These are phyloP conservation scores for Lactifluus subvellereus DNA, from an alignment of 768 basidiomycete species.

Conservation along the genomic window DNA sequence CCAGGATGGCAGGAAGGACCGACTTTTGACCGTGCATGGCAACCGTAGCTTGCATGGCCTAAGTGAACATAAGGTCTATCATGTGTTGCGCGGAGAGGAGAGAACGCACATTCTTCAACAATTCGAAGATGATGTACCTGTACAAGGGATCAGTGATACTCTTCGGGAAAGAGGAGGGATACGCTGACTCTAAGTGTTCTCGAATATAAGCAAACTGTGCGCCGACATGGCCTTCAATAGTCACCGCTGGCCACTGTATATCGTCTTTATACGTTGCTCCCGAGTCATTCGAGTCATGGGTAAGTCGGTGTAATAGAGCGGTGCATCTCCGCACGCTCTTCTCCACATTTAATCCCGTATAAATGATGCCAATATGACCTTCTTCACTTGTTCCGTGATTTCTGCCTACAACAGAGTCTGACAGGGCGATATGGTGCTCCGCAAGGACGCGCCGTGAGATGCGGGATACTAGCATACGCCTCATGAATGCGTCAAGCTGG, in stretches of 20 bases:
- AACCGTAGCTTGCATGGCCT: slow-evolving; percentile 72
- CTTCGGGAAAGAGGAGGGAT: not conserved
- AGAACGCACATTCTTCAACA: slow-evolving; percentile 75
- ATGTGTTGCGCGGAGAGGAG: not conserved
- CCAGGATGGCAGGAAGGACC: slow-evolving; percentile 56
- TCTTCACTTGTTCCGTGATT: slow-evolving; percentile 30
- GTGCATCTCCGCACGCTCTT: slow-evolving; percentile 67
- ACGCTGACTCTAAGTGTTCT: slow-evolving; percentile 75
- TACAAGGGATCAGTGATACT: not conserved
- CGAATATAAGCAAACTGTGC: slow-evolving; percentile 77
- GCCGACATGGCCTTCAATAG: slow-evolving; percentile 66
- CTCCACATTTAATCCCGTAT: slow-evolving; percentile 64
- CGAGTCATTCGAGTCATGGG: slow-evolving; percentile 38
- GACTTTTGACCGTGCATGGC: slow-evolving; percentile 40
- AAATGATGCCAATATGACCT: slow-evolving; percentile 77
- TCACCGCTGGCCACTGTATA: slow-evolving; percentile 53
- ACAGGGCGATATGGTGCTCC: slow-evolving; percentile 84
- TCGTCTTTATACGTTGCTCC: slow-evolving; percentile 27
- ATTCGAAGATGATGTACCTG: slow-evolving; percentile 82
- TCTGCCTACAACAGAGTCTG: slow-evolving; percentile 43
- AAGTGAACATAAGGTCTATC: not conserved
- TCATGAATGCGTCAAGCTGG: slow-evolving; percentile 79
- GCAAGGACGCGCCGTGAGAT: slow-evolving; percentile 86
- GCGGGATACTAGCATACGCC: slow-evolving; percentile 84
- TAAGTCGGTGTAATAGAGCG: slow-evolving; percentile 46